Conservation (phyloP, 805 yeast genomes). For the Yarrowia divulgata region DNA sequence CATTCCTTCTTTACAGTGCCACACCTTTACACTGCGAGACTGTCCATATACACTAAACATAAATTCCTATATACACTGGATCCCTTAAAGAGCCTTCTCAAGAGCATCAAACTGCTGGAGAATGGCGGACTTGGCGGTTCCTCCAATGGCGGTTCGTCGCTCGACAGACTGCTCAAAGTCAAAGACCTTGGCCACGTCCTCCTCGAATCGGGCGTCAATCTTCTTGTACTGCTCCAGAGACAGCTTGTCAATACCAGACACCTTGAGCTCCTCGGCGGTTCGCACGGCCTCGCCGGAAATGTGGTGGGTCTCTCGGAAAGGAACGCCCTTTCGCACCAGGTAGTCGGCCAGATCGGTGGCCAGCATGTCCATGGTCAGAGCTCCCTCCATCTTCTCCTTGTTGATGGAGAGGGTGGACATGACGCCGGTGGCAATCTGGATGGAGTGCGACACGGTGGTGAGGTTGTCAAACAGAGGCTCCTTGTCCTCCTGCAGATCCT, state of each 20-base stretch:
- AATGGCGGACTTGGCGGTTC: constrained; percentile 94
- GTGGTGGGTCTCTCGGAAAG: constrained; percentile 98
- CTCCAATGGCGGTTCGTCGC: constrained; percentile 96
- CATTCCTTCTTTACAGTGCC: no score
- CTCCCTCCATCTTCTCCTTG: constrained; percentile 77
- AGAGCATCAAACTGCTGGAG: constrained; percentile 63
- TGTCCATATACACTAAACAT: neutral
- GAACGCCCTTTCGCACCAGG: constrained; percentile 96
- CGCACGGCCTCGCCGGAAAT: constrained; percentile 98
- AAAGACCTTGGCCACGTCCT: constrained; percentile 84
- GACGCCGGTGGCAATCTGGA: constrained; percentile 95
- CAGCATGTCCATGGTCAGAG: constrained; percentile 98
- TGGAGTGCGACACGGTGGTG: constrained; percentile 90
- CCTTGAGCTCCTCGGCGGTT: constrained; percentile 76
- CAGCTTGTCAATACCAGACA: constrained; percentile 87
- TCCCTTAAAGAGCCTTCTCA: constrained; percentile 31
- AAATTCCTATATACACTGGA: neutral
- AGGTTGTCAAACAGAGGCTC: constrained; percentile 96
- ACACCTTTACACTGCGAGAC: no score
- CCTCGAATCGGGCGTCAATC: constrained; percentile 81
- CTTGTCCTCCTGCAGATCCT: constrained; percentile 98
- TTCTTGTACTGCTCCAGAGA: constrained; percentile 75
- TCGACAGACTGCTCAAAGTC: constrained; percentile 94
- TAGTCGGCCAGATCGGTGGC: constrained; percentile 99
- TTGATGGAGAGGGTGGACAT: constrained; percentile 82